Evolutionary conservation across 1,139 yeast genomes (phyloP).

Genomic region (Geotrichum cucujoidarum): DNA sequence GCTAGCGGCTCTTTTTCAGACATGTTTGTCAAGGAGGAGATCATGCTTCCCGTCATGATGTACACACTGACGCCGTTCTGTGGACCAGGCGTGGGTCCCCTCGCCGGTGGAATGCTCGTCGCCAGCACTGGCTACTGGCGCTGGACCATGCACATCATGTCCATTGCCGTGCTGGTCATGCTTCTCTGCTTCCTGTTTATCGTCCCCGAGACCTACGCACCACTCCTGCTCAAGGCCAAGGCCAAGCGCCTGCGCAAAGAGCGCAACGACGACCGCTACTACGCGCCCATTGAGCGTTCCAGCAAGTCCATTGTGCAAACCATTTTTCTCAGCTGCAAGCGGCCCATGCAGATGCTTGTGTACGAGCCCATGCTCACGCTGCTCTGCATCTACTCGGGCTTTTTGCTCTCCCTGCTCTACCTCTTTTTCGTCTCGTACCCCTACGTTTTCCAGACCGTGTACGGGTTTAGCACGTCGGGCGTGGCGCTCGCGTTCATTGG

Average conservation of each 20-base stretch:
- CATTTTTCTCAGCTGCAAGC: conserved; percentile 41
- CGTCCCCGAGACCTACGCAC: conserved; percentile 71
- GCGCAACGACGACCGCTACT: conserved; percentile 43
- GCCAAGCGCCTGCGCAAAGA: conserved; percentile 50
- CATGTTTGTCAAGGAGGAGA: conserved; percentile 50
- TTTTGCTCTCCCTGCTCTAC: conserved; percentile 38
- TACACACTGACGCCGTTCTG: conserved; percentile 69
- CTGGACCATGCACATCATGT: conserved; percentile 64
- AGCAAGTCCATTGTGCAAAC: conserved; percentile 32
- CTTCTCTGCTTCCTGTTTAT: too few species aligned
- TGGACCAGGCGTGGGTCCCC: conserved; percentile 74
- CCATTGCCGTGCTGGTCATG: conserved; percentile 48
- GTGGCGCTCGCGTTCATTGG: conserved; percentile 18
- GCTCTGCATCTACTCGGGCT: conserved; percentile 58
- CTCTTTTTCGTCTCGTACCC: conserved; percentile 21
- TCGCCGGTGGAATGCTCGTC: conserved; percentile 61
- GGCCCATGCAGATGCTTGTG: conserved; percentile 53
- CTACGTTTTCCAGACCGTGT: conserved; percentile 17
- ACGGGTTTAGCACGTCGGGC: conserved; percentile 15
- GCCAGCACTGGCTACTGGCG: conserved; percentile 48
- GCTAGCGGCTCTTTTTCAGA: conserved; percentile 74
- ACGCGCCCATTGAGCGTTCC: conserved; percentile 45
- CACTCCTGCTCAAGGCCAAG: conserved; percentile 52
- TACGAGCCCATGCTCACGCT: conserved; percentile 58
- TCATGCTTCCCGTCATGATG: conserved; percentile 66